Evolutionary conservation across 257 asterid species (phyloP).

Genomic region (Petunia secreta): DNA sequence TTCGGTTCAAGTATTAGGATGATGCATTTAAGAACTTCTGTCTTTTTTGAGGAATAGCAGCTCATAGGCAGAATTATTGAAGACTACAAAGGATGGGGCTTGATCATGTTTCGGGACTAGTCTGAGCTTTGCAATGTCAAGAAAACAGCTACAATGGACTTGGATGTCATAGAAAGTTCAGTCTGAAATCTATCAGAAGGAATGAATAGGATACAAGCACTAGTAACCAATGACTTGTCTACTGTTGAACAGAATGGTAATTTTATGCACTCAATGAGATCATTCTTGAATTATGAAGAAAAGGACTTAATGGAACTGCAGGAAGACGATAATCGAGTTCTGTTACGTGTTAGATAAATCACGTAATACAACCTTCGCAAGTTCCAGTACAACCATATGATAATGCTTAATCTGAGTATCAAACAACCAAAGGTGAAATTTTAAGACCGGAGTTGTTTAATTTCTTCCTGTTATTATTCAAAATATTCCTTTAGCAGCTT

Average conservation of each 20-base stretch:
- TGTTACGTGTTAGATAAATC: slow-evolving; percentile 68
- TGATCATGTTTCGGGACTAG: slow-evolving; percentile 78
- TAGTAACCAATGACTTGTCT: slow-evolving; percentile 49
- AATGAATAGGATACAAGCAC: slow-evolving; percentile 43
- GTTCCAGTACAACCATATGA: no score
- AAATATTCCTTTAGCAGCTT: no score
- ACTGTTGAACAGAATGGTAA: slow-evolving; percentile 51
- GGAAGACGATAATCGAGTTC: slow-evolving; percentile 71
- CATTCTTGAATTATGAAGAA: slow-evolving; percentile 63
- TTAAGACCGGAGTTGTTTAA: no score
- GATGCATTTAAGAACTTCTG: no score
- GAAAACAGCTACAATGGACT: slow-evolving; percentile 87
- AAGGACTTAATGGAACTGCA: slow-evolving; percentile 60
- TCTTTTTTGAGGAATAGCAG: no score
- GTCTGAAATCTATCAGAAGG: slow-evolving; percentile 64
- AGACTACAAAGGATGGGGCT: slow-evolving; percentile 77
- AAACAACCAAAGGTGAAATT: no score
- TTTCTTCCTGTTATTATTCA: no score
- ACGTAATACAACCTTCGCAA: slow-evolving; percentile 51
- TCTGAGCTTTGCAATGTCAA: slow-evolving; percentile 87
- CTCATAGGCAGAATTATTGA: slow-evolving; percentile 27
- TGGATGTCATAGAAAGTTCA: slow-evolving; percentile 81
- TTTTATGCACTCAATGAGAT: slow-evolving; percentile 63
- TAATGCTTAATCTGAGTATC: no score
- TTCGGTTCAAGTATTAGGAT: no score